These are phyloP conservation scores for Sporothrix mexicana DNA, from an alignment of 2,329 filamentous ascomycete species.

Conservation along the genomic window DNA sequence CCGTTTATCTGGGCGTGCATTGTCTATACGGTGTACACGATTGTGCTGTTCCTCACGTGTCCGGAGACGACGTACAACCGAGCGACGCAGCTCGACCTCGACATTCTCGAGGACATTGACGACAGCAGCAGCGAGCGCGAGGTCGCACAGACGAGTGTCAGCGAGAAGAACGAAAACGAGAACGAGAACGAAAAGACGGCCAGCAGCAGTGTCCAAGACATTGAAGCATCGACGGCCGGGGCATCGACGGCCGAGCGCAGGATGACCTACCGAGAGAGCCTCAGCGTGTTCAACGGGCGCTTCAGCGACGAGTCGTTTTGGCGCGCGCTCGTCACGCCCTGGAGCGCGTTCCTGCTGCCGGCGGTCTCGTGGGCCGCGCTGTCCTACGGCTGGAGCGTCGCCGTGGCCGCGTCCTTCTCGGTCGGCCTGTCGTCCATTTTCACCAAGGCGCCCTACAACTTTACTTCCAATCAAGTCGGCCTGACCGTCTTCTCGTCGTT, in stretches of 20 bases:
- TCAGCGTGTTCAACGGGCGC: constrained; percentile 38
- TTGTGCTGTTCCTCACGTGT: constrained; percentile 50
- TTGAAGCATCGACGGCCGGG: background rate
- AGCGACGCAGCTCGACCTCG: constrained; percentile 1
- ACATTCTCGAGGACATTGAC: constrained; percentile 30
- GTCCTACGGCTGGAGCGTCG: constrained; percentile 48
- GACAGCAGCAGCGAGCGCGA: constrained; percentile 24
- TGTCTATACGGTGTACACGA: constrained; percentile 45
- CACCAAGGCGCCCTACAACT: constrained; percentile 49
- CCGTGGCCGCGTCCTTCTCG: constrained; percentile 38
- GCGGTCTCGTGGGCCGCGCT: constrained; percentile 52
- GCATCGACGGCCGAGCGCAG: constrained; percentile 35
- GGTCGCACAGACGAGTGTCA: too few species aligned
- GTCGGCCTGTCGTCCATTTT: constrained; percentile 43
- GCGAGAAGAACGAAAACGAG: background rate
- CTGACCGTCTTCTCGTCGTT: constrained; percentile 49
- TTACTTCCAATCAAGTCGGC: constrained; percentile 48
- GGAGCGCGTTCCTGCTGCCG: constrained; percentile 51
- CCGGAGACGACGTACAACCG: constrained; percentile 50
- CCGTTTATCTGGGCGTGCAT: constrained; percentile 38
- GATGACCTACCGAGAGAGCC: constrained; percentile 37
- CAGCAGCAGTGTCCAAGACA: background rate
- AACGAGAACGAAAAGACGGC: constrained; percentile 14
- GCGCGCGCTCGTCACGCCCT: constrained; percentile 43
- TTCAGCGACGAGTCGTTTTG: constrained; percentile 37